Percentiles rank a stretch among this genome's conserved stretches.
Evolutionary conservation across 2,329 filamentous ascomycete genomes (phyloP).

Genomic region (Leptographium radiaticola): DNA sequence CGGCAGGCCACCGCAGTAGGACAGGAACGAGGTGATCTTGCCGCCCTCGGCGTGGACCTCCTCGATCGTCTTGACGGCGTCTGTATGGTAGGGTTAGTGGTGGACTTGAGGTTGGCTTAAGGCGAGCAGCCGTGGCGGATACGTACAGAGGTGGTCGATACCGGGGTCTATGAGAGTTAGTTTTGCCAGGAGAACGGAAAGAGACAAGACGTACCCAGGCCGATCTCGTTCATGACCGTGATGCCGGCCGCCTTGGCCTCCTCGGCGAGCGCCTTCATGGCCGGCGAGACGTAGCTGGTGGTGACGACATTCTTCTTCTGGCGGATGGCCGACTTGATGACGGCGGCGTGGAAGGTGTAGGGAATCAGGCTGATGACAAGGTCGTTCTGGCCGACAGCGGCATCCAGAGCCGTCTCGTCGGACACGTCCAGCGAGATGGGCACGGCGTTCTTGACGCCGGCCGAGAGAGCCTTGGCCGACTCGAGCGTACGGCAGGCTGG

Average conservation of each 20-base stretch:
- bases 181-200: not conserved
- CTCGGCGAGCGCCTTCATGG: slow-evolving; percentile 80
- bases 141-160: slow-evolving; percentile 49
- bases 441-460: slow-evolving; percentile 56
- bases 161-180: slow-evolving; percentile 39
- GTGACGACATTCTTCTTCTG: slow-evolving; percentile 95
- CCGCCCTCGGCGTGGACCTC: slow-evolving; percentile 79
- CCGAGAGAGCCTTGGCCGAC: slow-evolving; percentile 60
- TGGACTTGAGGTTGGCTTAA: not conserved
- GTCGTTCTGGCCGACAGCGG: slow-evolving; percentile 66
- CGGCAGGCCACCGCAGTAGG: slow-evolving; percentile 72
- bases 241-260: slow-evolving; percentile 81
- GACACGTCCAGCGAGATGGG: slow-evolving; percentile 78
- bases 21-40: slow-evolving; percentile 70
- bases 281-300: slow-evolving; percentile 82
- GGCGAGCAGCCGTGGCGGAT: too few relatives aligned
- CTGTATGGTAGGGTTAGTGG: slow-evolving; percentile 27
- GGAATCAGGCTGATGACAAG: slow-evolving; percentile 75
- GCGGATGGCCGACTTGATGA: slow-evolving; percentile 88
- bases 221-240: slow-evolving; percentile 96
- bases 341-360: slow-evolving; percentile 76
- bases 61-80: slow-evolving; percentile 78
- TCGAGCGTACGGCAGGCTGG: slow-evolving; percentile 71
- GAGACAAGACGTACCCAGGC: slow-evolving; percentile 26
- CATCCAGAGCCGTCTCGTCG: slow-evolving; percentile 63